Evolutionary conservation across 2,329 filamentous ascomycete genomes (phyloP), one percentile per base, ranked within the genome.

Genomic region (Neonectria sp.): DNA sequence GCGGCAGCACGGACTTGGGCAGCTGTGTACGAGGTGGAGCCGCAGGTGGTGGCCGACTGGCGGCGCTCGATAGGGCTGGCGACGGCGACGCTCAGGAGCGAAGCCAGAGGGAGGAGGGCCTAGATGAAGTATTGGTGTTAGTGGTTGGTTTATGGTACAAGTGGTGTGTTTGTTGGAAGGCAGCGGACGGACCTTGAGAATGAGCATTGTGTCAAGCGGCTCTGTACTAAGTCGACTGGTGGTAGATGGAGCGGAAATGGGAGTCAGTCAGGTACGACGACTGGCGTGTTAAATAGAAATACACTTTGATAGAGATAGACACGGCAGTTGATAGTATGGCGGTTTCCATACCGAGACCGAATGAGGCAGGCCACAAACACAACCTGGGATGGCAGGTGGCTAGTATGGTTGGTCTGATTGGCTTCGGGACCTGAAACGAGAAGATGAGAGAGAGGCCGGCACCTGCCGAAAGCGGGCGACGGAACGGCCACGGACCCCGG

Each of bases 31-130:
- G 63, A 71, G 45, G 67, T 72, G 55, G 37, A 74, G n/a, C 80
- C 80, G 60, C 80, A 81, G 15, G 59, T 77, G 6, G 77, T 75
- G 27, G 71, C 69, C 21, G 70, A 74, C 21, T 75, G 75, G 7
- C 67, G 69, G 13, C 63, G 58, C 43, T 75, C 72, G 9, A 76
- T 64, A 17, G 78, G 77, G 40, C 73, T 68, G 48, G 78, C 77
- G 21, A 73, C 70, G 65, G 63, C 76, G 25, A 77, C 66, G 65
- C 76, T 71, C 33, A 75, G 67, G 62, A 80, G 73, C 33, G 77
- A 70, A 65, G 75, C 67, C 60, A 79, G 64, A 59, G 75, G 66
- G 67, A 67, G 63, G 68, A 77, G 31, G 53, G 78, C 68, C 72
- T 73, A 29, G 5, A 4, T 17, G 11, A 1, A 7, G 33, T 17